Base-by-base conservation (phyloP, 345 rosid species). In the Salix arbutifolia region DNA sequence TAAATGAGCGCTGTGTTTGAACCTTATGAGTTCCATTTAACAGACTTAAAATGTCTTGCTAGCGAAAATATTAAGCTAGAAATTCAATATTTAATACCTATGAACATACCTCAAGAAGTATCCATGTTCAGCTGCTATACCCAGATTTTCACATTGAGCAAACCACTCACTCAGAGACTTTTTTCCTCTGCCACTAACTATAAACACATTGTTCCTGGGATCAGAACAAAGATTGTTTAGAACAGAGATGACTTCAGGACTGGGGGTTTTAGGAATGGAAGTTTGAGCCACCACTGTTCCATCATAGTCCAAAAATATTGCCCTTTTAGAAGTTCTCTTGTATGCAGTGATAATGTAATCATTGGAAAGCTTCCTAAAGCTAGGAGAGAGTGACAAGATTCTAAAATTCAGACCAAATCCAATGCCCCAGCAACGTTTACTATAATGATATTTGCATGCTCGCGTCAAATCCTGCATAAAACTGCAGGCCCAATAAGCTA, bases 111-210 rank as follows among this genome's bases (percentile, higher is more conserved):
- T 71, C 65, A 77, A 26, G 83, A 81, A 83, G 73, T 77, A 86
- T 35, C 88, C 88, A 53, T 86, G 88, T 72, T 86, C 88, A 1
- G 88, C 88, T 53, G 88, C 88, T 31, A 86, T 83, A 21, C 88
- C 88, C 10, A 86, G 77, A 70, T 81, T 75, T 66, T 79, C 75
- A 7, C 88, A 86, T 46, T 69, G 74, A 23, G 75, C 28, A 67
- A 86, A 73, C 86, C 88, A 86, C 3, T 79, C 83, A 67, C 82
- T 81, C 33, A 86, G 72, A 68, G 85, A 76, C 67, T 69, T 40
- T 66, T 64, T 78, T 11, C 85, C 88, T 69, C 85, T 76, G 25
- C 88, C 88, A 72, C 88, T 86, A 75, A 86, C 88, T 70, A 86
- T 67, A 73, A 86, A 86, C 78, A 86, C 82, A 4, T 74, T 81